Conservation (phyloP, 2,329 filamentous ascomycete genomes). For the Fonsecaea multimorphosa region DNA sequence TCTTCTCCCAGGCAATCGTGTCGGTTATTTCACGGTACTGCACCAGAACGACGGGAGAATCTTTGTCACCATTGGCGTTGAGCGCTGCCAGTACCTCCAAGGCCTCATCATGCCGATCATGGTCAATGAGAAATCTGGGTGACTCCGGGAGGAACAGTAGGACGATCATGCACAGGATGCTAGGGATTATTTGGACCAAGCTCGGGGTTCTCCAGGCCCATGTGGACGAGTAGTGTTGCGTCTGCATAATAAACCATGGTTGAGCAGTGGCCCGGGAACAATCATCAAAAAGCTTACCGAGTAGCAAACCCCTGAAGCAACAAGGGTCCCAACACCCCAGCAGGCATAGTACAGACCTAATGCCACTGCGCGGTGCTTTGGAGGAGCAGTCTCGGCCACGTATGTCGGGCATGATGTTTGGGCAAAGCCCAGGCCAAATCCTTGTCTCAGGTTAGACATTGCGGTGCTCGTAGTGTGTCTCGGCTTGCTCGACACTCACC, state of each 20-base stretch:
- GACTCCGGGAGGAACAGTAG: conserved; percentile 64
- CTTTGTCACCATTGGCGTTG: conserved; percentile 53
- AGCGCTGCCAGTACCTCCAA: conserved; percentile 51
- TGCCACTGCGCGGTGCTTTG: conserved; percentile 25
- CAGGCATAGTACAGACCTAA: conserved; percentile 33
- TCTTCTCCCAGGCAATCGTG: conserved; percentile 55
- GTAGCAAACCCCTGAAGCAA: conserved; percentile 33
- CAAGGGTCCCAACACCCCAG: conserved; percentile 32
- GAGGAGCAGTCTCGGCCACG: conserved; percentile 29
- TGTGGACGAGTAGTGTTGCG: conserved; percentile 28
- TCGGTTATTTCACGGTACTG: conserved; percentile 57
- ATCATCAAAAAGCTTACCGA: conserved; percentile 14
- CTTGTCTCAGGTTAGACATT: conserved; percentile 3
- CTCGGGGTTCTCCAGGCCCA: conserved; percentile 63
- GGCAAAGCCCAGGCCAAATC: conserved; percentile 64
- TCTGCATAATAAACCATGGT: not conserved
- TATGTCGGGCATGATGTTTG: conserved; percentile 54
- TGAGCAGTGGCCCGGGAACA: not conserved
- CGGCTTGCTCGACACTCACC: conserved; percentile 38
- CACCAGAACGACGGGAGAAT: conserved; percentile 48
- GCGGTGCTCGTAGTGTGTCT: not conserved
- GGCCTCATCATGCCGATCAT: conserved; percentile 52
- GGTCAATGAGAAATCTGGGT: conserved; percentile 62
- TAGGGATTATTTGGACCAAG: conserved; percentile 58
- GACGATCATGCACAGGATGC: conserved; percentile 53